These are phyloP conservation scores for Hypoxylon sp. DNA, from an alignment of 2,329 filamentous ascomycete species.

Conservation along the genomic window DNA sequence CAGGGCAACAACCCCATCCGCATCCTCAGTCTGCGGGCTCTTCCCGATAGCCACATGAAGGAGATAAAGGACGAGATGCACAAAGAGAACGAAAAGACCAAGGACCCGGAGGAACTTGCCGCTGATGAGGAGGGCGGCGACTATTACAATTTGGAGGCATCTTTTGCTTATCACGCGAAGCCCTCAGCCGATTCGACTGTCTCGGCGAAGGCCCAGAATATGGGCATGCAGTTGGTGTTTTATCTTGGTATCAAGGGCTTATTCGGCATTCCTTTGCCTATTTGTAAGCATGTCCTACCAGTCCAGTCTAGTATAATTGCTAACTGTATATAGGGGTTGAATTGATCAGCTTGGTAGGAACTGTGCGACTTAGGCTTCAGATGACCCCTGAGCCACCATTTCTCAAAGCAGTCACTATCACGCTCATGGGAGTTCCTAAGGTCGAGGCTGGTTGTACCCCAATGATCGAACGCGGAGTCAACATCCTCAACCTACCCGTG, in stretches of 20 bases:
- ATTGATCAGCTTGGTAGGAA: constrained; percentile 90
- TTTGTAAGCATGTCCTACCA: constrained; percentile 66
- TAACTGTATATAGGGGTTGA: constrained; percentile 73
- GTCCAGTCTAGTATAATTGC: not conserved
- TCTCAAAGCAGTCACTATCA: constrained; percentile 91
- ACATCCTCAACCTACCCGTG: constrained; percentile 89
- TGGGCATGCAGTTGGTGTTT: constrained; percentile 97
- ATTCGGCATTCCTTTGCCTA: constrained; percentile 88
- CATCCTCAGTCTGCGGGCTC: constrained; percentile 86
- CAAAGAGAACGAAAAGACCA: constrained; percentile 82
- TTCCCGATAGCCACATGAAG: constrained; percentile 85
- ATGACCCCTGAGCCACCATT: constrained; percentile 94
- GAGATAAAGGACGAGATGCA: constrained; percentile 87
- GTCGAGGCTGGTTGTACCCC: constrained; percentile 91
- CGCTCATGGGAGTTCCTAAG: constrained; percentile 93
- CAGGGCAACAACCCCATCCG: constrained; percentile 93
- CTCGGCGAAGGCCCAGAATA: constrained; percentile 89
- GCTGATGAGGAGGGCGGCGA: constrained; percentile 92
- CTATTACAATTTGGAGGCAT: constrained; percentile 93
- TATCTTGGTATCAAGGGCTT: constrained; percentile 91
- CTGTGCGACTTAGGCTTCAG: constrained; percentile 84
- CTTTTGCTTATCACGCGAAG: constrained; percentile 91
- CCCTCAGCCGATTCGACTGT: constrained; percentile 75
- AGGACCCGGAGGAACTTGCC: constrained; percentile 88
- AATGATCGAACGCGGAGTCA: constrained; percentile 91